Conservation (phyloP, 1,139 yeast genomes). For the Scheffersomyces lignicola region DNA sequence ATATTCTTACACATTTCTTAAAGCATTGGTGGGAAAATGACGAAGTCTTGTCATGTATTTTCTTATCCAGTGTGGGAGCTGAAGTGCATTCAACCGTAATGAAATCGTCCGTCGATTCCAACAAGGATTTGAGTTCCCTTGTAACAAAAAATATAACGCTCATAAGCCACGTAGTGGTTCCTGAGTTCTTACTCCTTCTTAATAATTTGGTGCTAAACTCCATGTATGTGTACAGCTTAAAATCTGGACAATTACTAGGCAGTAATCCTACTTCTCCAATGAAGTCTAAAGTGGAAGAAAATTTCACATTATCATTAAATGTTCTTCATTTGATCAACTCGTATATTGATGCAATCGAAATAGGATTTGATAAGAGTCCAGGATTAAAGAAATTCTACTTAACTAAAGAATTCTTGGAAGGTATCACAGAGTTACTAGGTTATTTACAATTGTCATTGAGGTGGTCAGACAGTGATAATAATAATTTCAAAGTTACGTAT, state of each 20-base stretch:
- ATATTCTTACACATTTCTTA: conserved; percentile 48
- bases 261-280: conserved; percentile 39
- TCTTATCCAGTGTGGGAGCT: conserved; percentile 43
- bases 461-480: conserved; percentile 23
- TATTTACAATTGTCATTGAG: conserved; percentile 28
- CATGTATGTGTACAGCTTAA: conserved; percentile 30
- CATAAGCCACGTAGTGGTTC: conserved; percentile 28
- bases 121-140: conserved; percentile 10
- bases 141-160: conserved; percentile 11
- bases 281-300: conserved; percentile 13
- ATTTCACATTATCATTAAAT: conserved; percentile 28
- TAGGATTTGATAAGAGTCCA: conserved; percentile 27
- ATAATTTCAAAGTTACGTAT: conserved; percentile 22
- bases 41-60: conserved; percentile 31
- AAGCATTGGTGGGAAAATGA: conserved; percentile 49
- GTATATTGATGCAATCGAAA: conserved; percentile 30
- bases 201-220: conserved; percentile 42
- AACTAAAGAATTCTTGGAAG: conserved; percentile 39
- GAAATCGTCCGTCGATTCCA: conserved; percentile 1
- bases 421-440: conserved; percentile 39
- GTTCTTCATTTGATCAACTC: conserved; percentile 37
- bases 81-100: conserved; percentile 15
- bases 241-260: conserved; percentile 35
- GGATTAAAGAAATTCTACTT: conserved; percentile 24
- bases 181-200: conserved; percentile 39